Percentiles rank a stretch among this genome's conserved stretches.
Conservation (phyloP, 164 flowering plant species). For the Magnolia officinalis region DNA sequence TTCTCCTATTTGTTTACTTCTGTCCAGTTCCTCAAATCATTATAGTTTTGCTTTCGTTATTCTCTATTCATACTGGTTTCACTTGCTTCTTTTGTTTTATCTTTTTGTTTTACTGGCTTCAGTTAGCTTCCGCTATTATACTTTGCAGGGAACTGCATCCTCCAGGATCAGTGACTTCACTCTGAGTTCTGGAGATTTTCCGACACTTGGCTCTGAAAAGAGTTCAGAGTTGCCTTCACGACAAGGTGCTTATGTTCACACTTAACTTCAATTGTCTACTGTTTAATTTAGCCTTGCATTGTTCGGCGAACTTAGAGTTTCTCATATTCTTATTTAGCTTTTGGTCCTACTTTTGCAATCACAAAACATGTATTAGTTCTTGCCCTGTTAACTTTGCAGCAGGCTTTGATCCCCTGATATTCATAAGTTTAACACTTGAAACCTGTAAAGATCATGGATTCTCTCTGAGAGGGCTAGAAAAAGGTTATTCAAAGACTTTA, state of each 20-base stretch:
- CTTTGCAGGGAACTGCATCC: constrained; percentile 48
- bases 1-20: background rate
- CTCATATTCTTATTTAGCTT: background rate
- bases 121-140: background rate
- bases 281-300: constrained; percentile 1
- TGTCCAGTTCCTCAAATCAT: background rate
- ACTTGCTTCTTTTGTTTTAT: background rate
- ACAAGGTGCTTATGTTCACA: constrained; percentile 24
- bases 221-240: constrained; percentile 39
- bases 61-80: background rate
- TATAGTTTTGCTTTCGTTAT: background rate
- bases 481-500: too few species aligned
- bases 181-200: constrained; percentile 87
- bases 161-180: constrained; percentile 57
- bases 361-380: background rate
- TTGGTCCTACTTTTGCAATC: background rate
- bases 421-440: background rate
- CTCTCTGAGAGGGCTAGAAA: background rate
- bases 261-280: background rate
- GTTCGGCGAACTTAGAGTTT: background rate
- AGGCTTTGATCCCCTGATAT: background rate
- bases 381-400: background rate
- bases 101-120: background rate
- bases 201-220: constrained; percentile 77
- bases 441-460: background rate